A percentile compares a stretch with the other conserved stretches of the same genome.
Conservation (phyloP, 192 early-diverging fungal species). For the Chytriomyces sp. region DNA sequence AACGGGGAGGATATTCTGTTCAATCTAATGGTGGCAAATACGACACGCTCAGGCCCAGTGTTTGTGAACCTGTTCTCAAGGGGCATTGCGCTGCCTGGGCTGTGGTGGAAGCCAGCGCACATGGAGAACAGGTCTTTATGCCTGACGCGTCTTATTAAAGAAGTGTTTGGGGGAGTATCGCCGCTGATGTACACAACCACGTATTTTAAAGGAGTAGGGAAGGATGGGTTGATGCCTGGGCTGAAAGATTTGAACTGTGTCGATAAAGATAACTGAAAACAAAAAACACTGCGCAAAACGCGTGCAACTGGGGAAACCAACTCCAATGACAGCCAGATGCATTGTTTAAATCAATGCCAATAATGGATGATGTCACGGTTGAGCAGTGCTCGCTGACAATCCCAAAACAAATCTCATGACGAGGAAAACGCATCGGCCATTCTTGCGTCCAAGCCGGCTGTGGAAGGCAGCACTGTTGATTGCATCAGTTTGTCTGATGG, state of each 20-base stretch:
- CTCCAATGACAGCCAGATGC: too few relatives aligned
- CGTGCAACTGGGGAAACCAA: too few relatives aligned
- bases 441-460: too few relatives aligned
- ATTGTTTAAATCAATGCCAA: too few relatives aligned
- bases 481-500: too few relatives aligned
- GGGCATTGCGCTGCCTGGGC: slow-evolving; percentile 19
- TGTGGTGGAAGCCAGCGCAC: slow-evolving; percentile 33
- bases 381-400: too few relatives aligned
- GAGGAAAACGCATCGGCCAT: too few relatives aligned
- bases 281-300: too few relatives aligned
- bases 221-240: slow-evolving; percentile 19
- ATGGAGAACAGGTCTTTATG: slow-evolving; percentile 19
- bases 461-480: too few relatives aligned
- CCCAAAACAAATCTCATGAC: too few relatives aligned
- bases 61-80: slow-evolving; percentile 33
- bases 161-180: slow-evolving; percentile 33
- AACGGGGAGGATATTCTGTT: slow-evolving; percentile 49
- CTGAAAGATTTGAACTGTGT: slow-evolving; percentile 18
- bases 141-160: slow-evolving; percentile 23
- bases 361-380: too few relatives aligned
- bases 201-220: slow-evolving; percentile 13
- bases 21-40: slow-evolving; percentile 44
- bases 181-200: slow-evolving; percentile 31
- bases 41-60: slow-evolving; percentile 35
- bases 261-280: slow-evolving; percentile 1